These are phyloP conservation scores for Ajuga chamaepitys DNA, from an alignment of 257 asterid species.

Conservation along the genomic window DNA sequence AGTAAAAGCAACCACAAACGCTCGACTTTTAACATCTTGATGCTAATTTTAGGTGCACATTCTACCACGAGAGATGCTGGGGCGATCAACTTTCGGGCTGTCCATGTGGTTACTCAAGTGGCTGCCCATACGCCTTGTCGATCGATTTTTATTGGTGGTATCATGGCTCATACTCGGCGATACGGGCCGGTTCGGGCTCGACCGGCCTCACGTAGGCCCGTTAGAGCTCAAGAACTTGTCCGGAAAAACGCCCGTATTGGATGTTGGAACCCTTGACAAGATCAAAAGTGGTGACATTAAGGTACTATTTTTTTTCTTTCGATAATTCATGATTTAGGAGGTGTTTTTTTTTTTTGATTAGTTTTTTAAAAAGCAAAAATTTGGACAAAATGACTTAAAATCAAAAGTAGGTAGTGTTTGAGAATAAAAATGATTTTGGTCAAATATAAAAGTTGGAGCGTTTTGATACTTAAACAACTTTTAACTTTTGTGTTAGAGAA, in stretches of 20 bases:
- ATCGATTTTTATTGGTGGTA: conserved; percentile 36
- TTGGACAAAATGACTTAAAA: too few relatives aligned
- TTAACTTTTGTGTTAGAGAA: too few relatives aligned
- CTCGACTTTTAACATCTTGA: too few relatives aligned
- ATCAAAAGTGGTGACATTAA: conserved; percentile 67
- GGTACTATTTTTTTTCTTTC: conserved; percentile 49
- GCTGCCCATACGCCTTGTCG: conserved; percentile 63
- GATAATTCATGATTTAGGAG: neutral
- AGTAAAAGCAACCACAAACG: too few relatives aligned
- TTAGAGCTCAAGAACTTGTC: conserved; percentile 55
- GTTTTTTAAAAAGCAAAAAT: too few relatives aligned
- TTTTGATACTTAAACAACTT: too few relatives aligned
- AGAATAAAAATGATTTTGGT: too few relatives aligned
- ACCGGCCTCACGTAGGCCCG: conserved; percentile 51
- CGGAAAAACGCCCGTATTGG: conserved; percentile 65
- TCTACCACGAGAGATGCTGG: conserved; percentile 74
- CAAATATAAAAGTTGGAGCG: too few relatives aligned
- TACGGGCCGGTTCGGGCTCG: conserved; percentile 48
- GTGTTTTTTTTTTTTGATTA: too few relatives aligned
- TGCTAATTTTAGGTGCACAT: conserved; percentile 52
- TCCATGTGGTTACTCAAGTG: conserved; percentile 74
- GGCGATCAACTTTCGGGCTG: conserved; percentile 69
- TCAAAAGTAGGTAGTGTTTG: too few relatives aligned
- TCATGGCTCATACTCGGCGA: conserved; percentile 53
- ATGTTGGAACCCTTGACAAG: conserved; percentile 68